Percentiles rank a stretch among this genome's conserved stretches.
These are phyloP conservation scores for Kodamaea plutei DNA, from an alignment of 1,139 yeast genomes.

Conservation along the genomic window DNA sequence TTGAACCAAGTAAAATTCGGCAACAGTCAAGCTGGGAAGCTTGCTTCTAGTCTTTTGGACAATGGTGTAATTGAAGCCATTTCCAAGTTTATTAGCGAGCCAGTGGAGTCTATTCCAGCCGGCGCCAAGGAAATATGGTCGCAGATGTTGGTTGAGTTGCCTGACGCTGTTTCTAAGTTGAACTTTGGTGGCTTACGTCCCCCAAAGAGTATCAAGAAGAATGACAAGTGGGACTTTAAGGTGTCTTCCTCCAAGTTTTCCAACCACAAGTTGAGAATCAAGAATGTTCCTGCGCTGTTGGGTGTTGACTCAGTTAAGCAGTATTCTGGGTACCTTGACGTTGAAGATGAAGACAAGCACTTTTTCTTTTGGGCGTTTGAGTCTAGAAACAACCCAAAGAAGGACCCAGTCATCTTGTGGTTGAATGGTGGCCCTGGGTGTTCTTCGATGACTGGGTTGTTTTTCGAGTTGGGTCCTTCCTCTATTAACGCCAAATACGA, in stretches of 20 bases:
- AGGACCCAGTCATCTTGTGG: slow-evolving; percentile 85
- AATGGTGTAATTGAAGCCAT: slow-evolving; percentile 26
- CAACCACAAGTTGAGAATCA: slow-evolving; percentile 58
- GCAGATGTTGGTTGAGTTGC: slow-evolving; percentile 57
- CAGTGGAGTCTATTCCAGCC: slow-evolving; percentile 41
- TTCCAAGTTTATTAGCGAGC: slow-evolving; percentile 41
- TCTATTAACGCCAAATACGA: slow-evolving; percentile 61
- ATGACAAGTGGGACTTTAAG: slow-evolving; percentile 47
- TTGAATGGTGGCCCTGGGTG: slow-evolving; percentile 92
- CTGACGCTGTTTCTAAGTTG: slow-evolving; percentile 46
- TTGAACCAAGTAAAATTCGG: slow-evolving; percentile 15
- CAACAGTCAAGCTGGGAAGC: slow-evolving; percentile 15
- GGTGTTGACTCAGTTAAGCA: slow-evolving; percentile 80
- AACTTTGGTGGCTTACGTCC: slow-evolving; percentile 46
- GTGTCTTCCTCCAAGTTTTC: slow-evolving; percentile 45
- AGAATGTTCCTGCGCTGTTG: slow-evolving; percentile 46
- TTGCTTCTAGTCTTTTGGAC: slow-evolving; percentile 15
- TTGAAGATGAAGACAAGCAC: slow-evolving; percentile 72
- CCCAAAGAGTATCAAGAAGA: slow-evolving; percentile 36
- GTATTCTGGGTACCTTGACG: slow-evolving; percentile 84
- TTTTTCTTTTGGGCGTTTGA: slow-evolving; percentile 83
- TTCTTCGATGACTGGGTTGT: slow-evolving; percentile 84
- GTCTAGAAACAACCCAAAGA: slow-evolving; percentile 82
- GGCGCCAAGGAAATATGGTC: slow-evolving; percentile 55
- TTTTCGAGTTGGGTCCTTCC: slow-evolving; percentile 88